These are phyloP conservation scores for Bifiguratus adelaidae DNA, from an alignment of 192 early-diverging fungal species.

Conservation along the genomic window DNA sequence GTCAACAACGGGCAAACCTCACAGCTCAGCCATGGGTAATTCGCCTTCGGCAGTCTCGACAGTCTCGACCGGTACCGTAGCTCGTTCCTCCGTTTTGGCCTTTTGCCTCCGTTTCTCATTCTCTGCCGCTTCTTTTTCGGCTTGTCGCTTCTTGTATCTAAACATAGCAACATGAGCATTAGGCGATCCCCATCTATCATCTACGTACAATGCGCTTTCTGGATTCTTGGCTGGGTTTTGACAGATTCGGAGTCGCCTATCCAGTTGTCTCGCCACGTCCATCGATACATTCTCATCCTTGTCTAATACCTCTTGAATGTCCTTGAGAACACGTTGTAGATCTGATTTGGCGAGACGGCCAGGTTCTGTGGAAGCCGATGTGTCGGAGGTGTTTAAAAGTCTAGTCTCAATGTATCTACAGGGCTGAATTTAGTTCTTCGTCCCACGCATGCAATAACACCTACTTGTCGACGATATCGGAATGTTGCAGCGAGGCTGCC, in stretches of 20 bases:
- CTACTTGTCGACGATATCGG: not conserved
- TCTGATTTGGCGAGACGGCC: no score
- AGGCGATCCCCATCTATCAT: not conserved
- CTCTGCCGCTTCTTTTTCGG: slow-evolving; percentile 6
- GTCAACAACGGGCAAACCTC: no score
- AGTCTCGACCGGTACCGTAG: no score
- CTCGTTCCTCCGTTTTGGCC: slow-evolving; percentile 4
- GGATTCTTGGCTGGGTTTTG: slow-evolving; percentile 70
- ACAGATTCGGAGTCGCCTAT: slow-evolving; percentile 50
- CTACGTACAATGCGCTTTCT: slow-evolving; percentile 40
- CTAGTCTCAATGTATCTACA: slow-evolving; percentile 22
- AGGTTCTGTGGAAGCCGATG: slow-evolving; percentile 28
- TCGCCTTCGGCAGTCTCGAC: no score
- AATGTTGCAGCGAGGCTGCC: slow-evolving; percentile 2
- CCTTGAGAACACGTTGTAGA: no score
- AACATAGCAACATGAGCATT: not conserved
- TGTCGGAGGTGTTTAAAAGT: slow-evolving; percentile 28
- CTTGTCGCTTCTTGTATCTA: slow-evolving; percentile 10
- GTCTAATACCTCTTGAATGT: slow-evolving; percentile 34
- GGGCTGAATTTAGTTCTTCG: not conserved
- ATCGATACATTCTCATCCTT: slow-evolving; percentile 20
- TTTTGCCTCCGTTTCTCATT: slow-evolving; percentile 4
- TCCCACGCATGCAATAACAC: not conserved
- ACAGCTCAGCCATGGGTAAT: no score
- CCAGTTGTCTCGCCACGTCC: slow-evolving; percentile 45